A percentile compares a stretch with the other conserved stretches of the same genome.
Evolutionary conservation across 2,329 filamentous ascomycete genomes (phyloP).

Genomic region (Ophiocordyceps camponoti-floridani): DNA sequence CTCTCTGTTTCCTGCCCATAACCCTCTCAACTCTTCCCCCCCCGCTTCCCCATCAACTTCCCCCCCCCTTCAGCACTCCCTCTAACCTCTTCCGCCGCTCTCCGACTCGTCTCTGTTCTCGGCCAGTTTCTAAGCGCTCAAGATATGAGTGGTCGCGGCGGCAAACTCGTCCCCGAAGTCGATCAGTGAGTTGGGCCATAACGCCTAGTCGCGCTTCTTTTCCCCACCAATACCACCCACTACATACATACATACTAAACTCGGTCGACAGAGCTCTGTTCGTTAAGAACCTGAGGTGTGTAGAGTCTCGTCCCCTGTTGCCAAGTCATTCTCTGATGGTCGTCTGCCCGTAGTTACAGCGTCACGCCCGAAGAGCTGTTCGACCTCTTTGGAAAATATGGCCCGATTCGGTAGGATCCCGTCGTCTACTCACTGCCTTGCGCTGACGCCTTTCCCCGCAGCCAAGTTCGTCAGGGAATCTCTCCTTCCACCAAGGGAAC

Average conservation of each 20-base stretch:
- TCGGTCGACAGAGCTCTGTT: constrained; percentile 72
- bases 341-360: constrained; percentile 58
- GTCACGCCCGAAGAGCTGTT: constrained; percentile 95
- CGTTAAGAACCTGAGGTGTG: constrained; percentile 90
- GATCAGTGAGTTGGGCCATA: constrained; percentile 50
- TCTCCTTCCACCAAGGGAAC: constrained; percentile 96
- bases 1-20: neutral
- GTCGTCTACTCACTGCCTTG: constrained; percentile 2
- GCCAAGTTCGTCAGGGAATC: constrained; percentile 97
- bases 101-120: neutral
- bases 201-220: neutral
- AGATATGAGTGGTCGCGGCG: constrained; percentile 94
- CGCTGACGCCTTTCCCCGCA: constrained; percentile 19
- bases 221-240: neutral
- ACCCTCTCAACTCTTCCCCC: neutral
- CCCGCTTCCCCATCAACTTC: neutral
- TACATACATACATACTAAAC: too few relatives aligned
- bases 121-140: constrained; percentile 18
- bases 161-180: constrained; percentile 98
- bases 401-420: constrained; percentile 65
- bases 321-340: constrained; percentile 1
- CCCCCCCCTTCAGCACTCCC: neutral
- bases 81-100: neutral
- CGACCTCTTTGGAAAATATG: constrained; percentile 96
- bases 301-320: constrained; percentile 16